Base-by-base conservation (phyloP, 2,329 filamentous ascomycete species). In the Chaetothyriales sp. region DNA sequence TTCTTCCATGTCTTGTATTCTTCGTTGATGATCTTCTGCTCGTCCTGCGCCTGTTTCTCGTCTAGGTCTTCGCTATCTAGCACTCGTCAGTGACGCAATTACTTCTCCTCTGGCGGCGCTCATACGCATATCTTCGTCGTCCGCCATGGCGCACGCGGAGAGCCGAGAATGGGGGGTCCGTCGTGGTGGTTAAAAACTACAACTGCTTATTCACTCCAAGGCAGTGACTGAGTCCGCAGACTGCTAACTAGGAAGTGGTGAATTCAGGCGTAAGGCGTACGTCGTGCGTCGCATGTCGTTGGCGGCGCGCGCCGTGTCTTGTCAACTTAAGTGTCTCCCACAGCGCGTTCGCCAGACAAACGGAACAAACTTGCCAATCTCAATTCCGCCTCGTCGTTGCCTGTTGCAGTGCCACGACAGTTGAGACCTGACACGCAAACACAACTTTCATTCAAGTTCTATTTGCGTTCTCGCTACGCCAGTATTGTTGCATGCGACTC, bases 1-100 rank as follows among this genome's bases (percentile, higher is more conserved):
- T 98, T 98, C 77, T 98, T 98, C 92, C 92, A 98, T 60, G 90
- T 95, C 70, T 98, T 98, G 79, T 98, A 98, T 69, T 98, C 92
- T 89, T 62, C 43, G 50, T 61, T 61, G 55, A 61, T 60, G 43
- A 58, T 46, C 49, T 61, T 60, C 45, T 60, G 56, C 44, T 58
- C 59, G n/a, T 51, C 56, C 19, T 57, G 54, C n/a, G 54, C 55
- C 15, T 60, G 86, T 74, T 98, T 92, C 62, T 97, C 97, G 70
- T 97, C 89, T 55, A 94, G 76, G 70, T 94, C 89, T 45, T 62
- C 59, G 50, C 59, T 61, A 57, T 61, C 60, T 62, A 40, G 18
- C 33, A 40, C 33, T 40, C 13, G 18, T 18, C 7, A 40, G 33
- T 5, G 33, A 13, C 33, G 15, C 4, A 40, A 40, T 40, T 40